Base-by-base conservation (phyloP, 768 basidiomycete species). In the Macrocybe gigantea region DNA sequence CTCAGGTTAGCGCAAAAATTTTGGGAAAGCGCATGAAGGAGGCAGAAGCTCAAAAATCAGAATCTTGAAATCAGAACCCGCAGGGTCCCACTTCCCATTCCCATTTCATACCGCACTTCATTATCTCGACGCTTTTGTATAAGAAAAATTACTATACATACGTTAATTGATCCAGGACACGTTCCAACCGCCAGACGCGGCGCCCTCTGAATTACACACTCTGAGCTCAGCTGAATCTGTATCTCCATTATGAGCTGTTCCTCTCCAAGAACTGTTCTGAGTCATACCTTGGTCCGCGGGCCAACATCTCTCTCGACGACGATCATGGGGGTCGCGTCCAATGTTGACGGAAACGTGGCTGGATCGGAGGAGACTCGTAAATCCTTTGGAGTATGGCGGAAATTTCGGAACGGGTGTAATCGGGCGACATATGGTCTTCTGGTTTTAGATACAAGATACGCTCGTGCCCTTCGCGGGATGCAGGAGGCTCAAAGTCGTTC, bases 1-100 rank as follows among this genome's bases (percentile, higher is more conserved):
- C 53, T 50, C 58, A 90, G 88, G 83, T 92, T 52, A 79, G 86
- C 62, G 88, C 88, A 51, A 91, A 88, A 65, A 84, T 90, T 50
- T 62, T 89, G 39, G 82, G 83, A 7, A 72, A 82, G 63, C 73
- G 71, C 53, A 62, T 84, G 65, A 74, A 79, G 57, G 75, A 68
- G 45, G 68, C 64, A 45, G 67, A 72, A 40, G 51, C 69, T 45
- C 65, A 62, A 51, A 65, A 69, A 59, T 57, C 64, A 56, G 66
- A 73, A 49, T 53, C 60, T 49, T 64, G 61, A 53, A 48, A 50
- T 56, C 47, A 61, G 57, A 58, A 61, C 50, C 22, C 45, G 22
- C 22, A 57, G 58, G 52, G 46, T 55, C 51, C 35, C 55, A 36
- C 33, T 40, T 30, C 32, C 12, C 33, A 36, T 35, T 44, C 47